phyloP scores from a whole-genome alignment of 192 early-diverging fungal genomes.

The Backusella luteola region DNA sequence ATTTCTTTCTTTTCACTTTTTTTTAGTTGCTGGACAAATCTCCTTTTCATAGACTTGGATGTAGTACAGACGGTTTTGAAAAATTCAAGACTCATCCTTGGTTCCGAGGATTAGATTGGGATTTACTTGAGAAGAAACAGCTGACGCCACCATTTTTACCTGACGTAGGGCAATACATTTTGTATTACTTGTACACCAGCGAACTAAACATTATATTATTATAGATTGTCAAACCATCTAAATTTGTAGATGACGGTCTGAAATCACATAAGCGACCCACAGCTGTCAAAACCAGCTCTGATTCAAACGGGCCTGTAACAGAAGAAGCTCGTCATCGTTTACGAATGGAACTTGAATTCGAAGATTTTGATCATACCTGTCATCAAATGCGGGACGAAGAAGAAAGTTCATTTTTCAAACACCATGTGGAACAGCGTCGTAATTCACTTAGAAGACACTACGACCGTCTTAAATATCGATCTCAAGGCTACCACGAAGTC shows the following conservation, averaged over 20 bases:
- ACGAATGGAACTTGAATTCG: conserved; percentile 12
- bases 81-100: conserved; percentile 25
- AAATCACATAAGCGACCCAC: neutral
- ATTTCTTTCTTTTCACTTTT: neutral
- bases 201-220: neutral
- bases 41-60: conserved; percentile 18
- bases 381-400: conserved; percentile 10
- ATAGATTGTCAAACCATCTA: conserved; percentile 8
- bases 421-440: conserved; percentile 10
- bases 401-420: neutral
- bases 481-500: conserved; percentile 13
- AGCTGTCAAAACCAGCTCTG: conserved; percentile 11
- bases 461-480: conserved; percentile 8
- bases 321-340: conserved; percentile 20
- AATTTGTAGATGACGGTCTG: conserved; percentile 10
- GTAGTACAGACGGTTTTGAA: conserved; percentile 18
- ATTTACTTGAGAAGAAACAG: conserved; percentile 22
- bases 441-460: conserved; percentile 15
- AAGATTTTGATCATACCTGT: conserved; percentile 8
- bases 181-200: neutral
- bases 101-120: conserved; percentile 28
- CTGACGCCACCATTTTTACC: conserved; percentile 16
- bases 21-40: conserved; percentile 20
- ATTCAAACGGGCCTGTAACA: conserved; percentile 12
- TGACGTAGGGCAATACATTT: conserved; percentile 9